Conservation (phyloP, 2,329 filamentous ascomycete species). For the Xylaria polymorpha region DNA sequence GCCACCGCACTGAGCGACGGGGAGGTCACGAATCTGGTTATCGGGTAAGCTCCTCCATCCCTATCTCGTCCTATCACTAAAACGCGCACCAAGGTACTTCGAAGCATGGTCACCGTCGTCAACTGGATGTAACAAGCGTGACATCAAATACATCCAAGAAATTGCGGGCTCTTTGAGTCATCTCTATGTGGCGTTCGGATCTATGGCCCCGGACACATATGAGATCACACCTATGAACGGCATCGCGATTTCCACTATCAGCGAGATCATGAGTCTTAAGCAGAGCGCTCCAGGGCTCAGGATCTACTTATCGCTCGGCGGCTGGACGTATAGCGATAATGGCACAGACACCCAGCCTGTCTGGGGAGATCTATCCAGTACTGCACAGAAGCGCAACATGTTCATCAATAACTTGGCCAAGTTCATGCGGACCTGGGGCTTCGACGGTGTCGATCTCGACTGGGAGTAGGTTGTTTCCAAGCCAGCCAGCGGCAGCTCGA, state of each 20-base stretch:
- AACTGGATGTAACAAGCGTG: conserved; percentile 21
- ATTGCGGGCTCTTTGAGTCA: conserved; percentile 25
- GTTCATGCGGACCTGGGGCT: conserved; percentile 36
- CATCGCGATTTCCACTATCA: conserved; percentile 22
- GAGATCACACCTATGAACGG: conserved; percentile 30
- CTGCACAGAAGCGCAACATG: conserved; percentile 5
- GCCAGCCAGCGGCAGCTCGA: background rate
- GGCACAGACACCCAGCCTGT: conserved; percentile 22
- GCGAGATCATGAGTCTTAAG: conserved; percentile 48
- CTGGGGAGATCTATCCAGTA: conserved; percentile 20
- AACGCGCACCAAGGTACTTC: conserved; percentile 11
- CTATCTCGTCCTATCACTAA: conserved; percentile 15
- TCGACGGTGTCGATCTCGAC: too few species aligned
- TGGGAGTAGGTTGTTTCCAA: conserved; percentile 26
- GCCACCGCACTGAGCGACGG: conserved; percentile 11
- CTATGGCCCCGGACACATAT: conserved; percentile 26
- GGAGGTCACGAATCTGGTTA: conserved; percentile 18
- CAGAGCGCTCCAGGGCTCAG: conserved; percentile 25
- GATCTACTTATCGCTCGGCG: conserved; percentile 28
- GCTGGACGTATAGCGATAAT: conserved; percentile 29
- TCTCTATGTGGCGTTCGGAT: conserved; percentile 29
- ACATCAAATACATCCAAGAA: conserved; percentile 23
- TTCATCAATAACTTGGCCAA: conserved; percentile 15
- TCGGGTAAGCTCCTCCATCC: conserved; percentile 16
- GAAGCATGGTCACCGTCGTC: conserved; percentile 18